Conservation (phyloP, 2,329 filamentous ascomycete species). For the Xylaria sp. region DNA sequence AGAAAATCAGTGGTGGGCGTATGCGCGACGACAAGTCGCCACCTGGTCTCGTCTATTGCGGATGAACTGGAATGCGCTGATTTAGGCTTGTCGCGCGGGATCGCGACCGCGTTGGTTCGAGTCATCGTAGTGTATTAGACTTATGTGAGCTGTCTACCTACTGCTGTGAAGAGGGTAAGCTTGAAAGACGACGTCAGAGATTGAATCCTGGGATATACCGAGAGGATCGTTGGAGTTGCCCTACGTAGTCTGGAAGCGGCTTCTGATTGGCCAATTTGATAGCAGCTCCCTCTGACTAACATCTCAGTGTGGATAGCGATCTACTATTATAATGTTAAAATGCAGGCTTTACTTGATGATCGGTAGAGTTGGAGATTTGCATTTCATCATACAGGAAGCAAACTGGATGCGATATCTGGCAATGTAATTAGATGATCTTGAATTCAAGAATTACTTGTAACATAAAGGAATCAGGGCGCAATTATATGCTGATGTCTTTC, state of each 20-base stretch:
- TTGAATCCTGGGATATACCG: background rate
- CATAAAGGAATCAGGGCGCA: too few relatives aligned
- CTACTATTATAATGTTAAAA: background rate
- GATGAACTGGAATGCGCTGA: conserved; percentile 2
- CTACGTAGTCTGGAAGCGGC: background rate
- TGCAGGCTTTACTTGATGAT: too few relatives aligned
- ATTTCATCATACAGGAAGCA: too few relatives aligned
- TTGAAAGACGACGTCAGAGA: background rate
- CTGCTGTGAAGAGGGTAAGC: background rate
- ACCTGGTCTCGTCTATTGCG: conserved; percentile 30
- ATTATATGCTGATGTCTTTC: too few relatives aligned
- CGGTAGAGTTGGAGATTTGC: too few relatives aligned
- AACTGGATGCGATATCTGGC: too few relatives aligned
- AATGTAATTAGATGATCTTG: too few relatives aligned
- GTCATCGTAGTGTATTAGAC: conserved; percentile 10
- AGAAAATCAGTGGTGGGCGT: conserved; percentile 49
- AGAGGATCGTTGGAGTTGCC: background rate
- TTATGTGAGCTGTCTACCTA: background rate
- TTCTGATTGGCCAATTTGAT: conserved; percentile 38
- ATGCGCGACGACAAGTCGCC: conserved; percentile 36
- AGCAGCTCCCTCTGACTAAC: conserved; percentile 17
- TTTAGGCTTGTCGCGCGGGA: conserved; percentile 25
- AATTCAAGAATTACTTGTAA: too few relatives aligned
- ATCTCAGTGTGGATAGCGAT: background rate
- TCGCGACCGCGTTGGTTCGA: conserved; percentile 17